phyloP scores from a whole-genome alignment of 192 early-diverging fungal species.

The Haplosporangium gracile region DNA sequence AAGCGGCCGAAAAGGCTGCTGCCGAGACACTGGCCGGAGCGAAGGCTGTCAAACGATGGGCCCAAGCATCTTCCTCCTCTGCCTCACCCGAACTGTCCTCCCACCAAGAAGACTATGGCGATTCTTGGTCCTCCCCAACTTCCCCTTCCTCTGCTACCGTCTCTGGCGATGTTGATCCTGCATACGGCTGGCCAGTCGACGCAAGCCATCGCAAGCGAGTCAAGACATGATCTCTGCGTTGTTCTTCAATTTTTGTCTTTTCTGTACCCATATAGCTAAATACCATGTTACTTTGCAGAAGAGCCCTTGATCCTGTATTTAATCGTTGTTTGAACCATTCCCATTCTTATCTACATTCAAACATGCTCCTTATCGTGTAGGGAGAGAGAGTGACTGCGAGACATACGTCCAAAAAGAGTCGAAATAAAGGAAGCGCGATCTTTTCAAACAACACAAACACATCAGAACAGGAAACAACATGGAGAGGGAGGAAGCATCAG shows the following conservation, averaged over 20 bases:
- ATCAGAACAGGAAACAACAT: not conserved
- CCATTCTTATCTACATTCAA: too few species aligned
- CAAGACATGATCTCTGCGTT: not conserved
- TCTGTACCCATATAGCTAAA: not conserved
- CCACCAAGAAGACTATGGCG: constrained; percentile 3
- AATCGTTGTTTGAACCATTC: too few species aligned
- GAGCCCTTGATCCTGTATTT: too few species aligned
- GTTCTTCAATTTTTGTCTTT: not conserved
- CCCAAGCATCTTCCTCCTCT: not conserved
- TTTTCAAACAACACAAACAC: not conserved
- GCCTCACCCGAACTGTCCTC: not conserved
- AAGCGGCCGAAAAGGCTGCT: constrained; percentile 30
- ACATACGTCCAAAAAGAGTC: not conserved
- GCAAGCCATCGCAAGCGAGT: constrained; percentile 17
- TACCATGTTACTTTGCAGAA: not conserved
- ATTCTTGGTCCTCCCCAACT: constrained; percentile 21
- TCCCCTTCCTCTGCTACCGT: not conserved
- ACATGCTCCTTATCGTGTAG: not conserved
- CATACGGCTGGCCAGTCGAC: not conserved
- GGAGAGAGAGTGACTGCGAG: not conserved
- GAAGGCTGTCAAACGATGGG: constrained; percentile 23
- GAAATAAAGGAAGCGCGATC: not conserved
- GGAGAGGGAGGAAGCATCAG: not conserved
- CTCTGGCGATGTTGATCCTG: constrained; percentile 12
- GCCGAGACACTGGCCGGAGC: constrained; percentile 6